Conservation (phyloP, 495 filamentous ascomycete genomes). For the Ramalina intermedia region DNA sequence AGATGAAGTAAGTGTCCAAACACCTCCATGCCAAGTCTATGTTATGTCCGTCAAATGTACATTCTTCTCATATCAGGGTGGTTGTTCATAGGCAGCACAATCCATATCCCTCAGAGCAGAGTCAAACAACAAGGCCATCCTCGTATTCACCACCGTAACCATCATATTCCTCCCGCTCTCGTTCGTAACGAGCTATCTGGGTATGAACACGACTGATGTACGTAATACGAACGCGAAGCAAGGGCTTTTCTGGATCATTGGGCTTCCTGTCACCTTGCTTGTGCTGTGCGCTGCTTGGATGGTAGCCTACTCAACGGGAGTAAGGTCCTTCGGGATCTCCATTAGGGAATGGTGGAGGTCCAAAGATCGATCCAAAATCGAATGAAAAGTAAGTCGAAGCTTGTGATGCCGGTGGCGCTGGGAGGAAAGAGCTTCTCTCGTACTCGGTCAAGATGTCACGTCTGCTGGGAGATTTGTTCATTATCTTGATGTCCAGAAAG, state of each 20-base stretch:
- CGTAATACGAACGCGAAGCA: conserved; percentile 33
- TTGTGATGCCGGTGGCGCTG: too few relatives aligned
- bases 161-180: conserved; percentile 31
- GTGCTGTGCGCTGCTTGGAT: conserved; percentile 11
- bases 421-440: too few relatives aligned
- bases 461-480: too few relatives aligned
- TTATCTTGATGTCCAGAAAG: too few relatives aligned
- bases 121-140: conserved; percentile 17
- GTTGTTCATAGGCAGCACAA: conserved; percentile 7
- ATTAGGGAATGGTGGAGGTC: too few relatives aligned
- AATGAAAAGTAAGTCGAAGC: too few relatives aligned
- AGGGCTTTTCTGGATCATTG: conserved; percentile 34
- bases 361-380: too few relatives aligned
- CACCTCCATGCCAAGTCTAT: too few relatives aligned
- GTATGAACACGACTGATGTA: conserved; percentile 37
- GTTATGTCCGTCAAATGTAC: too few relatives aligned
- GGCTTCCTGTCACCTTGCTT: conserved; percentile 28
- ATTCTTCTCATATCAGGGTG: too few relatives aligned
- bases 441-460: too few relatives aligned
- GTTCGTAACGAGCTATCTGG: conserved; percentile 25
- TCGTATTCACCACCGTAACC: conserved; percentile 28
- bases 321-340: neutral
- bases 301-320: conserved; percentile 12
- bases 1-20: neutral
- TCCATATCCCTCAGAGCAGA: conserved; percentile 8